phyloP scores from a whole-genome alignment of 176 grass and related monocot species.

The Musa schizocarpa region DNA sequence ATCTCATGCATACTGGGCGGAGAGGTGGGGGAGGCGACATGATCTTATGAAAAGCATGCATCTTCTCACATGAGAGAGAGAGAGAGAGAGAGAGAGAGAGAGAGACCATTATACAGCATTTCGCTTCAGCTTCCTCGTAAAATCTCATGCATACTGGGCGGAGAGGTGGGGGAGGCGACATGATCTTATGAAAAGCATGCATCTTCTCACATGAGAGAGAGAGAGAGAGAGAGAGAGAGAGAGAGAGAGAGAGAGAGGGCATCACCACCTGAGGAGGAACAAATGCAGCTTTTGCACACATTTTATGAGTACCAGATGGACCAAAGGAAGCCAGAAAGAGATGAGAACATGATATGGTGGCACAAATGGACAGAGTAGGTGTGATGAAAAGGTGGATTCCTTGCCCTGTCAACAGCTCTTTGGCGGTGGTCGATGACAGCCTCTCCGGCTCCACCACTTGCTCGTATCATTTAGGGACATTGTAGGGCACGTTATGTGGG shows the following conservation, averaged over 20 bases:
- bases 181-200: neutral
- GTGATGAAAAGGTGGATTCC: neutral
- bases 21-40: constrained; percentile 5
- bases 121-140: too few species aligned
- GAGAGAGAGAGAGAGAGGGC: neutral
- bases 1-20: too few species aligned
- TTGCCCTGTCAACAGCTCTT: neutral
- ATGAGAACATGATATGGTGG: constrained; percentile 6
- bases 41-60: neutral
- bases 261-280: neutral
- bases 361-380: neutral
- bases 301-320: neutral
- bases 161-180: constrained; percentile 3
- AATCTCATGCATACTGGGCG: too few species aligned
- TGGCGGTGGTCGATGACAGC: neutral
- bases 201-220: too few species aligned
- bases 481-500: too few species aligned
- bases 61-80: too few species aligned
- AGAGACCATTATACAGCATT: neutral
- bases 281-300: neutral
- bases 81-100: neutral
- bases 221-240: neutral
- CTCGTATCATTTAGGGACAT: neutral
- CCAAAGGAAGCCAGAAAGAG: neutral
- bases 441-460: neutral